Base-by-base conservation (phyloP, 108 stramenopile species). In the Cylindrotheca closterium region DNA sequence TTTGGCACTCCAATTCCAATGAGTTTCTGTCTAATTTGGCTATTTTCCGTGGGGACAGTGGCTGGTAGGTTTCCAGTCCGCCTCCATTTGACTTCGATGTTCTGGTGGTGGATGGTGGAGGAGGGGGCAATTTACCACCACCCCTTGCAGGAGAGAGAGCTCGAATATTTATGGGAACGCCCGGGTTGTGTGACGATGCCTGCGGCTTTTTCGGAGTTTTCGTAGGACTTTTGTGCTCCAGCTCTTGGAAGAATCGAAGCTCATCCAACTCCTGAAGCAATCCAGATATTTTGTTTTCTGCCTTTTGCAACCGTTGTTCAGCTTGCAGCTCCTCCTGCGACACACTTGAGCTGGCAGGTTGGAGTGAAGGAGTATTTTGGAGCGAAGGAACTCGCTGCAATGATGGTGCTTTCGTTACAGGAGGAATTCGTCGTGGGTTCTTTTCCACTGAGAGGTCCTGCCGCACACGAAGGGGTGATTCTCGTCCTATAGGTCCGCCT, bases 1-100 rank as follows among this genome's bases (percentile, higher is more conserved):
- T 76, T 67, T 83, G 82, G 25, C 73, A 68, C 52, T 83, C 74
- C 33, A 83, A 58, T 67, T 83, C 82, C 18, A 83, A 55, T 27
- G 74, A 65, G 24, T 70, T 73, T 47, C 82, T 70, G 54, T 79
- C 82, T 57, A 83, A 29, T 50, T 61, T 64, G 17, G 73, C 64
- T 51, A 83, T 73, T 5, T 33, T 47, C 2, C 82, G 68, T 18
- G 82, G 82, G 7, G 77, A 75, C 24, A 74, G 33, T 4, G 74
- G 74, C 45, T 64, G 46, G 67, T 69, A 75, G 7, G 65, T 59
- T 37, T 68, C 65, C 29, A 67, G 55, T 12, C 62, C 67, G 19
- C 59, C 67, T 4, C 45, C 25, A 49, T 30, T 53, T 23, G 49
- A 54, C 46, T 33, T 33, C 18, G 33, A 52, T 26, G 25, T 10